These are phyloP conservation scores for Apophysomyces variabilis DNA, from an alignment of 371 early-diverging fungal species.

Conservation along the genomic window DNA sequence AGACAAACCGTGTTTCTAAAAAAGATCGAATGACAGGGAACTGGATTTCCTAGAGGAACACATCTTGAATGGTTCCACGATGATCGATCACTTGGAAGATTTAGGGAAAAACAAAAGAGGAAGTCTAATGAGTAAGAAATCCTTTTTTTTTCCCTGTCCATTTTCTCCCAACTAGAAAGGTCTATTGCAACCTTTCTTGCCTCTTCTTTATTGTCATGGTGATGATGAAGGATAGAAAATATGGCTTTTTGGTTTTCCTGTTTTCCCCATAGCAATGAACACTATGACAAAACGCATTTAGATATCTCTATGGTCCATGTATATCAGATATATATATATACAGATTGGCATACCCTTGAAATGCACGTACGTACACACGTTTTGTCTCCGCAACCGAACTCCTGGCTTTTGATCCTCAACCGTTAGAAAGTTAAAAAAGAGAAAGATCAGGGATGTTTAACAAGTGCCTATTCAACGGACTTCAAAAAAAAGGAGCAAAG, in stretches of 20 bases:
- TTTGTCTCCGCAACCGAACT: slow-evolving; percentile 6
- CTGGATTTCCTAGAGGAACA: not conserved
- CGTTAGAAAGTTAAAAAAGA: too few relatives aligned
- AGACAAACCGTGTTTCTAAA: not conserved
- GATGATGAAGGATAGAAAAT: slow-evolving; percentile 36
- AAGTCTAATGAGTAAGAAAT: not conserved
- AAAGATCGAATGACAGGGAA: slow-evolving; percentile 8
- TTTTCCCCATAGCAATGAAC: too few relatives aligned
- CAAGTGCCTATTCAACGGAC: slow-evolving; percentile 1
- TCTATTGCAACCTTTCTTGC: not conserved
- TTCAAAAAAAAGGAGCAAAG: not conserved
- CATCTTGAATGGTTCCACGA: not conserved
- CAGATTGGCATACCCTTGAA: not conserved
- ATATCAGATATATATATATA: not conserved
- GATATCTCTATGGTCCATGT: too few relatives aligned
- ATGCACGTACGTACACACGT: not conserved
- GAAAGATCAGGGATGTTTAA: not conserved
- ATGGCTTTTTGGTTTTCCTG: not conserved
- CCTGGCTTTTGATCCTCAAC: not conserved
- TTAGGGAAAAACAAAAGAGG: not conserved
- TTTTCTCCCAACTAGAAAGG: not conserved
- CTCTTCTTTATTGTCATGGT: slow-evolving; percentile 13
- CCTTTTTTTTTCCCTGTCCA: not conserved
- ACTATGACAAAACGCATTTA: too few relatives aligned
- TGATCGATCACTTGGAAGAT: not conserved